Conservation (phyloP, 805 yeast species). For the Wickerhamiella australiensis region DNA sequence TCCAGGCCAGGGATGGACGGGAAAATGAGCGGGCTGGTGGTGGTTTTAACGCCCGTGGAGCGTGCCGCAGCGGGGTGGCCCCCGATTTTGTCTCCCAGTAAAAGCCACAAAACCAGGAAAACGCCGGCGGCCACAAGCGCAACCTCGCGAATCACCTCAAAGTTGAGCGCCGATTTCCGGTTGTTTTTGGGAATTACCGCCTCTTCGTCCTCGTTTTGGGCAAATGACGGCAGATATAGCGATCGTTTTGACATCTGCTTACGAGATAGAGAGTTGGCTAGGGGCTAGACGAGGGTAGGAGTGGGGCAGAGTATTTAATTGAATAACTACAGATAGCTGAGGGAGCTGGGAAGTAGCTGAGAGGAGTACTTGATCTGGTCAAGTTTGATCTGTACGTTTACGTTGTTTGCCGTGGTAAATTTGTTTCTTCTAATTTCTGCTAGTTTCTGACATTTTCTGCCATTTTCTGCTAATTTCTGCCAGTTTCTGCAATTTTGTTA, state of each 20-base stretch:
- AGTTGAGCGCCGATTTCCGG: slow-evolving; percentile 15
- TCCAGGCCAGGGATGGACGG: slow-evolving; percentile 20
- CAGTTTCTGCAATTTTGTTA: no score
- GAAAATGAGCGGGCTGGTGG: slow-evolving; percentile 19
- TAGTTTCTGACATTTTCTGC: no score
- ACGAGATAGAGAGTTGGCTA: background rate
- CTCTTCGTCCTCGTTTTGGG: slow-evolving; percentile 16
- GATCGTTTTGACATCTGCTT: slow-evolving; percentile 7
- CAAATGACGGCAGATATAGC: slow-evolving; percentile 9
- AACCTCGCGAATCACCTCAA: slow-evolving; percentile 21
- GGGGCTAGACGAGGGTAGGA: no score
- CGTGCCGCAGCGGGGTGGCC: slow-evolving; percentile 2
- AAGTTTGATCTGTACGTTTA: no score
- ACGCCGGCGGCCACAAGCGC: slow-evolving; percentile 21
- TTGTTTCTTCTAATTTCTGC: no score
- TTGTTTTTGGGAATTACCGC: slow-evolving; percentile 6
- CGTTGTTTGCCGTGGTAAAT: no score
- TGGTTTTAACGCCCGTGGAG: slow-evolving; percentile 9
- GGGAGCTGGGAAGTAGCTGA: no score
- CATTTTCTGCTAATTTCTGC: no score
- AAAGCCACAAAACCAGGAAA: slow-evolving; percentile 22
- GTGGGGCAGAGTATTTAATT: no score
- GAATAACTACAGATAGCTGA: no score
- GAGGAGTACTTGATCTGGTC: no score
- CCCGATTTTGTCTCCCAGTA: slow-evolving; percentile 17